Percentiles rank a stretch among this genome's conserved stretches.
Conservation (phyloP, 2,329 filamentous ascomycete species). For the Colletotrichum australisinense region DNA sequence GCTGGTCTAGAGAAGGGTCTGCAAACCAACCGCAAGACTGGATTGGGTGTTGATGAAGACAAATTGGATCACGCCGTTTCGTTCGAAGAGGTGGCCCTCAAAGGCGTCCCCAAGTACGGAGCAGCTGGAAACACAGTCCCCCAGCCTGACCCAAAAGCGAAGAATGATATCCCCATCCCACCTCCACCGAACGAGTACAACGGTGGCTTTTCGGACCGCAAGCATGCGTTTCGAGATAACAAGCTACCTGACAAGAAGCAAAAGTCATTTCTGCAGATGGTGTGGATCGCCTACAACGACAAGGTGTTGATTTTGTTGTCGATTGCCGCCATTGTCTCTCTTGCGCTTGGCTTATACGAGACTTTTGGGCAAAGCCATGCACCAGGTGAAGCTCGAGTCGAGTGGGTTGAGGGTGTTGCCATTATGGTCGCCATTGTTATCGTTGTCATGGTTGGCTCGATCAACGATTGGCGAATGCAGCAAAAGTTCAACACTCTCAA, state of each 20-base stretch:
- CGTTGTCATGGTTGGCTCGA: constrained; percentile 68
- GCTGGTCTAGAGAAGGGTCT: constrained; percentile 80
- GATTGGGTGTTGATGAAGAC: constrained; percentile 78
- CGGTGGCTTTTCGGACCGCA: constrained; percentile 60
- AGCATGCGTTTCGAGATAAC: constrained; percentile 70
- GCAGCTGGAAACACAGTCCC: constrained; percentile 46
- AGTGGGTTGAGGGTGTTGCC: constrained; percentile 73
- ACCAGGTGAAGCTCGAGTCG: constrained; percentile 56
- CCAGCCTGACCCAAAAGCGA: constrained; percentile 38
- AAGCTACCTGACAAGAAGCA: constrained; percentile 69
- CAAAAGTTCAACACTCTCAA: constrained; percentile 70
- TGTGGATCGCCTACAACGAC: constrained; percentile 80
- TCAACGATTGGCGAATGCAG: constrained; percentile 74
- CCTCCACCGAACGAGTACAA: constrained; percentile 22
- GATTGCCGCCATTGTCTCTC: constrained; percentile 74
- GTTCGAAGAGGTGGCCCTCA: constrained; percentile 71
- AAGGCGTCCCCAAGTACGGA: constrained; percentile 50
- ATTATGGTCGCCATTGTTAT: constrained; percentile 72
- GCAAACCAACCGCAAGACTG: constrained; percentile 71
- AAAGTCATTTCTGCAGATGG: constrained; percentile 66
- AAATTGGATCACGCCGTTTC: constrained; percentile 70
- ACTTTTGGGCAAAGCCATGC: constrained; percentile 61
- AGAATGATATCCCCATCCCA: constrained; percentile 27
- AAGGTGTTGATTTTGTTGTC: constrained; percentile 79
- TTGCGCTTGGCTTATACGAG: constrained; percentile 78